Percentiles rank a stretch among this genome's conserved stretches.
Evolutionary conservation across 257 asterid genomes (phyloP).

Genomic region (Solanum okadae): DNA sequence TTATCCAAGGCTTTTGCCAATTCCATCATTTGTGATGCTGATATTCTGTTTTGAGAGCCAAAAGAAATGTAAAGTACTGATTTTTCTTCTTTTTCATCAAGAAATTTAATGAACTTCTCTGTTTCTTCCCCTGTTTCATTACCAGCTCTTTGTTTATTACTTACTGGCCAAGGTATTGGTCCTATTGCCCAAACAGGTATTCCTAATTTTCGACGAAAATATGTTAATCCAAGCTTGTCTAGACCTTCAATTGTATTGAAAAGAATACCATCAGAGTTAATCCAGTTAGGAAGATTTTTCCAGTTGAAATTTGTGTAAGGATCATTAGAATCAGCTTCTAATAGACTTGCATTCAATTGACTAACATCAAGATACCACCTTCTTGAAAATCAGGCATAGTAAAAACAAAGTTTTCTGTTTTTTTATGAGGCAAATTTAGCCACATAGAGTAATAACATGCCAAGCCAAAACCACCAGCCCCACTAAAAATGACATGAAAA

Average conservation of each 20-base stretch:
- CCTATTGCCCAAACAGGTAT: constrained; percentile 19
- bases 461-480: constrained; percentile 29
- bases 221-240: constrained; percentile 9
- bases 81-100: constrained; percentile 8
- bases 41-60: constrained; percentile 29
- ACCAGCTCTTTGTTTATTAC: constrained; percentile 4
- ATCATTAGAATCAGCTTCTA: neutral
- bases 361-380: neutral
- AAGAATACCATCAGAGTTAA: constrained; percentile 23
- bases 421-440: constrained; percentile 15
- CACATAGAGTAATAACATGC: constrained; percentile 13
- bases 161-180: constrained; percentile 3
- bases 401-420: neutral
- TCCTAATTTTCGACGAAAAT: constrained; percentile 14
- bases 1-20: constrained; percentile 28
- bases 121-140: constrained; percentile 7
- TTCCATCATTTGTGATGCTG: constrained; percentile 12
- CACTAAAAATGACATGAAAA: constrained; percentile 15
- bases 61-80: constrained; percentile 34
- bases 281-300: constrained; percentile 8
- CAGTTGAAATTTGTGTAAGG: constrained; percentile 3
- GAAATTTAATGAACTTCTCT: constrained; percentile 17
- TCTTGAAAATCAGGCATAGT: constrained; percentile 18
- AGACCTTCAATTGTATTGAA: constrained; percentile 24
- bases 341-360: neutral